Evolutionary conservation across 177 flowering plant genomes (phyloP), one percentile per base, ranked within the genome.

Genomic region (Vitis hybrid): DNA sequence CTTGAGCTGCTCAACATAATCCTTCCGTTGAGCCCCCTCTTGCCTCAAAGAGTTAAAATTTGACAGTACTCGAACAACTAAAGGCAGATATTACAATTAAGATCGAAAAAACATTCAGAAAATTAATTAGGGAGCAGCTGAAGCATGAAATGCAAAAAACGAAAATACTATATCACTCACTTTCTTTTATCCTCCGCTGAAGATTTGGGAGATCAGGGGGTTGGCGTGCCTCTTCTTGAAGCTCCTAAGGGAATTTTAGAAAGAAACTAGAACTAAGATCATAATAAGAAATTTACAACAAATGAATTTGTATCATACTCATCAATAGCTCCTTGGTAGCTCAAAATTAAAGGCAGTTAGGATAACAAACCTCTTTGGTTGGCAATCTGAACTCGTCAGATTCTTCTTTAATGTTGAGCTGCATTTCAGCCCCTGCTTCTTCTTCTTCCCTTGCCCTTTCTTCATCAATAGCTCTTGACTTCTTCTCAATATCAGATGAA

Each of bases 371-470:
- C 98, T 87, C 80, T 64, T 82, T 54, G 6, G 97, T 91, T 16
- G 96, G 99, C 76, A 95, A 82, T 74, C 83, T 82, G 72, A 95
- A 88, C 76, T 90, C 98, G 71, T 93, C 97, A 60, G 93, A 79
- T 71, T 87, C 92, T 55, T 81, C 88, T 71, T 83, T 81, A 50
- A 94, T 94, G 68, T 94, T 94, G 26, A 83, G 79, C 74, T 81
- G 79, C 74, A 92, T 50, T 70, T 93, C 97, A 18, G 67, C 87
- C 50, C 26, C 79, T 13, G 91, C 92, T 5, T 89, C 94, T 56
- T 82, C 76, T 75, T 80, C 77, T 58, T 81, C 86, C 73, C 75
- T 84, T 8, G 64, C 83, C 73, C 69, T 84, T 68, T 84, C 74
- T 52, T 73, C 82, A 74, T 88, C 93, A 69, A 92, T 77, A 53